A percentile compares a stretch with the other conserved stretches of the same genome.
phyloP scores from a whole-genome alignment of 305 asterid species.

The Ajuga reptans region DNA sequence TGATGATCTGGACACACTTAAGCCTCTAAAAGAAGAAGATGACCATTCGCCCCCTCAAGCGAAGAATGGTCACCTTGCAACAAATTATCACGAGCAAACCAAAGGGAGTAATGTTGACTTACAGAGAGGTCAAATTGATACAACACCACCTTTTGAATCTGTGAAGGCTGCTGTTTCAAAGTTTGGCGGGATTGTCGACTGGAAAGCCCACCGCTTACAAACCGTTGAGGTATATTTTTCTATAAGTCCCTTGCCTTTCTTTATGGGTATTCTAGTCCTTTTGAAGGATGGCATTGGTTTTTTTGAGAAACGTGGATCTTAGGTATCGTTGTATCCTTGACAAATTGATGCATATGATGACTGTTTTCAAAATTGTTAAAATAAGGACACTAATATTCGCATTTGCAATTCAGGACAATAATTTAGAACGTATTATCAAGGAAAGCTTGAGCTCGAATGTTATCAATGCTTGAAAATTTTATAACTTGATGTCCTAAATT shows the following conservation, averaged over 20 bases:
- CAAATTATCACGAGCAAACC: constrained; percentile 25
- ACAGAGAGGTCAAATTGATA: constrained; percentile 52
- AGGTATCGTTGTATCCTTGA: neutral
- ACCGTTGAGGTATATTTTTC: constrained; percentile 65
- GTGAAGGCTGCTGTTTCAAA: constrained; percentile 95
- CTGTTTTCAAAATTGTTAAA: neutral
- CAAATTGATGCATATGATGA: neutral
- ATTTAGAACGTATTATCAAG: too few relatives aligned
- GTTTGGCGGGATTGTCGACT: constrained; percentile 97
- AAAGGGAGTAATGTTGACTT: constrained; percentile 25
- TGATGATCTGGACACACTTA: constrained; percentile 16
- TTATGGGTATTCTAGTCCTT: neutral
- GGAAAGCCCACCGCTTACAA: constrained; percentile 92
- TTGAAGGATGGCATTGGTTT: neutral
- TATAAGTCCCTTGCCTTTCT: neutral
- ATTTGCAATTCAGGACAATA: too few relatives aligned
- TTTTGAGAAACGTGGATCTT: neutral
- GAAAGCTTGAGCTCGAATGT: too few relatives aligned
- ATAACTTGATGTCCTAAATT: too few relatives aligned
- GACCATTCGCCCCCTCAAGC: constrained; percentile 30
- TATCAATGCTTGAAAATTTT: too few relatives aligned
- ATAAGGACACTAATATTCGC: too few relatives aligned
- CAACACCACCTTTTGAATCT: constrained; percentile 81
- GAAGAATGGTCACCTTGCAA: constrained; percentile 25
- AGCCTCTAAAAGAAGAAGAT: constrained; percentile 25